Evolutionary conservation across 176 grass and related monocot species (phyloP), one percentile per base, ranked within the genome.

Genomic region (Coix lacrymajobi): DNA sequence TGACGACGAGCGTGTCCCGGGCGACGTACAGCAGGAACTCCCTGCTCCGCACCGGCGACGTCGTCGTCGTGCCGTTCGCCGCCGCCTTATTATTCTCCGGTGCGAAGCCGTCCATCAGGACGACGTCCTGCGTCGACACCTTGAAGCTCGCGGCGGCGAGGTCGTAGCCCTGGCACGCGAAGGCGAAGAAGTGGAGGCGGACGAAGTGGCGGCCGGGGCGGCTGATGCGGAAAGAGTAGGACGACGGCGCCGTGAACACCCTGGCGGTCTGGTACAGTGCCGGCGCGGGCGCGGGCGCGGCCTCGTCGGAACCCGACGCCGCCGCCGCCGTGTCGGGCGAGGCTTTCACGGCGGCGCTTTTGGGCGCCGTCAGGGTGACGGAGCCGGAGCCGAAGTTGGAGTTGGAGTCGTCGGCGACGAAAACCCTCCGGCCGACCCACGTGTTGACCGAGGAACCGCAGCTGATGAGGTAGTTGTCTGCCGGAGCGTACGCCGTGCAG

Each of bases 111-210:
- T 83, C 75, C 26, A 97, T 70, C 12, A 97, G 84, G 40, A 94
- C 87, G 24, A 81, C 52, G 85, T 97, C 94, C 82, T 97, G 92
- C 52, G 94, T 97, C 17, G 94, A 97, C 43, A 97, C 83, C 24
- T 79, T 87, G 81, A 94, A 88, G 39, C 75, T 81, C 60, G 92
- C 85, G 32, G 79, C 71, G 56, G 85, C 52, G 73, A 97, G 89
- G 79, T 94, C 67, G 78, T 83, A 85, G 62, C 67, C 39, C 17
- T 30, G 61, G 66, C 73, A 78, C 20, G 68, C 60, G 31, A 97
- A 97, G 16, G 94, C 73, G 73, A 92, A 89, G 85, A 97, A 92
- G 51, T 97, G 79, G 66, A 97, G 92, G 76, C 94, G 94, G 34
- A 97, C 66, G 83, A 94, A 97, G 80, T 97, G 94, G 3, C 85